These are phyloP conservation scores for Vinca major DNA, from an alignment of 305 asterid species.

Conservation along the genomic window DNA sequence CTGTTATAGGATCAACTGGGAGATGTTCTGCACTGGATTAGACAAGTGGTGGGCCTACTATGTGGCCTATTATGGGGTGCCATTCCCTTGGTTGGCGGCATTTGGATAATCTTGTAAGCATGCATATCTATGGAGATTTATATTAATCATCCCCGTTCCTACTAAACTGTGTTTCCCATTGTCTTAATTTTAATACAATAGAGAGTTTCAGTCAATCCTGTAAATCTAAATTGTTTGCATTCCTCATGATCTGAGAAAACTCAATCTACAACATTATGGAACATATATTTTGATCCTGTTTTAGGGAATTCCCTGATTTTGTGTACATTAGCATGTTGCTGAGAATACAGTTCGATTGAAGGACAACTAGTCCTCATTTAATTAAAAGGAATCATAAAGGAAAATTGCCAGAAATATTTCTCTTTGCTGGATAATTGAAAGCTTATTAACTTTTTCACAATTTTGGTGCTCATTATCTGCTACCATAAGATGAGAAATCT, in stretches of 20 bases:
- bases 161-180: background rate
- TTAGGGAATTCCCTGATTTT: too few relatives aligned
- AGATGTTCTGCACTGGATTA: slow-evolving; percentile 83
- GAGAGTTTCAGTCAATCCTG: background rate
- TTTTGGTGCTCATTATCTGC: background rate
- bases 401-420: background rate
- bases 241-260: background rate
- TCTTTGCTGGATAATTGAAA: background rate
- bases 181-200: background rate
- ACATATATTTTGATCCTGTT: background rate
- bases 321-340: background rate
- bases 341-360: background rate
- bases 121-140: background rate
- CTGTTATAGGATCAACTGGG: slow-evolving; percentile 81
- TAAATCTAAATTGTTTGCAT: background rate
- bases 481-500: background rate
- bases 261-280: background rate
- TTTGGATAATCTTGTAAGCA: slow-evolving; percentile 82
- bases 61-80: slow-evolving; percentile 87
- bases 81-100: slow-evolving; percentile 86
- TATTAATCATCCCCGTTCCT: background rate
- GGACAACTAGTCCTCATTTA: background rate
- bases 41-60: slow-evolving; percentile 70
- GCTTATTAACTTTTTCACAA: background rate
- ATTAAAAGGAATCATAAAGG: background rate